Evolutionary conservation across 495 filamentous ascomycete genomes (phyloP).

Genomic region (Pseudoneurospora amorphoporcata): DNA sequence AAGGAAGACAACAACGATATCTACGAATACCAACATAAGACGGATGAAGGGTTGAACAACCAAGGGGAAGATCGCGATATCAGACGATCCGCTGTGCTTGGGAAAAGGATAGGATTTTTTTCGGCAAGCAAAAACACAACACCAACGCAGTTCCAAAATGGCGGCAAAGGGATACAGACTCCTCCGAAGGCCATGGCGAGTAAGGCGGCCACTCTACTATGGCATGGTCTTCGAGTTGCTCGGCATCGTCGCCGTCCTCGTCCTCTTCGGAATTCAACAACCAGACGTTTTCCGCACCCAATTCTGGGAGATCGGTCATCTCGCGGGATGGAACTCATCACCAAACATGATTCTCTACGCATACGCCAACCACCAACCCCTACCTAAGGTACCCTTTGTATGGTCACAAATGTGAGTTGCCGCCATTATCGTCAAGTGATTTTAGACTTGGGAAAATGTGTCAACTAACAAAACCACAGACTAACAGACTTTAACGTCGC

Average conservation of each 20-base stretch:
- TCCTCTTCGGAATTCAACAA: slow-evolving; percentile 71
- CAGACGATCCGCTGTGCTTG: not conserved
- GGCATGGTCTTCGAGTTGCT: slow-evolving; percentile 62
- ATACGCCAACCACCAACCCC: slow-evolving; percentile 60
- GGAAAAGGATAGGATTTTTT: not conserved
- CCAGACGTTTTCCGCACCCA: slow-evolving; percentile 69
- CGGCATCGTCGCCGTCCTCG: slow-evolving; percentile 58
- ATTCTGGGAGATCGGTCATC: slow-evolving; percentile 71
- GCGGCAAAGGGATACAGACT: slow-evolving; percentile 25
- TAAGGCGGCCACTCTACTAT: slow-evolving; percentile 49
- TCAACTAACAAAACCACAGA: slow-evolving; percentile 35
- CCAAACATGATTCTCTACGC: slow-evolving; percentile 64
- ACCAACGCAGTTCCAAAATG: slow-evolving; percentile 19
- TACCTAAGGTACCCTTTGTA: slow-evolving; percentile 57
- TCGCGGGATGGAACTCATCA: slow-evolving; percentile 75
- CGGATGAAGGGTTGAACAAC: not conserved
- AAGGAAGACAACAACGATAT: not conserved
- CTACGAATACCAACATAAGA: not conserved
- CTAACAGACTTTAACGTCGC: slow-evolving; percentile 74
- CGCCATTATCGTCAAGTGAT: not conserved
- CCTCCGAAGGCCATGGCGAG: slow-evolving; percentile 51
- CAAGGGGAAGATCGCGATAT: not conserved
- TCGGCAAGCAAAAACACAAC: not conserved
- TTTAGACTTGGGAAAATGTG: too few relatives aligned
- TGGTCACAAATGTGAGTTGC: slow-evolving; percentile 71